phyloP scores from a whole-genome alignment of 2,329 filamentous ascomycete species.

The Aureobasidium sp. region DNA sequence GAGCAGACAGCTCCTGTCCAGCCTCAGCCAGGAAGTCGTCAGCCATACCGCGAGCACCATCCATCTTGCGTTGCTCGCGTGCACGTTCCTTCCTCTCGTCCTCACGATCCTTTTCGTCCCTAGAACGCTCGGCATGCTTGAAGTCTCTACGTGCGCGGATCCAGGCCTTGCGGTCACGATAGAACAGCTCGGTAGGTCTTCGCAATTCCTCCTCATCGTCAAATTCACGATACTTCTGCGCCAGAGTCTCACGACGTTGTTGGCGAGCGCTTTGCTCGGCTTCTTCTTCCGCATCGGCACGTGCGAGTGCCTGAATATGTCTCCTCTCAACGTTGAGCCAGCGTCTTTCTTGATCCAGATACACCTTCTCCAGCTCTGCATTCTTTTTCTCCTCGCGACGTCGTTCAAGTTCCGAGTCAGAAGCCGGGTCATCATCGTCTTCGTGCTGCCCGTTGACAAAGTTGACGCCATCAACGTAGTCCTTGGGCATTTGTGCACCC shows the following conservation, averaged over 20 bases:
- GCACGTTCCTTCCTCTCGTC: constrained; percentile 68
- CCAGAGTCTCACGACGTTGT: constrained; percentile 57
- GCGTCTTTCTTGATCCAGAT: constrained; percentile 75
- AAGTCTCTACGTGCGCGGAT: constrained; percentile 69
- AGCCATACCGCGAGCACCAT: constrained; percentile 75
- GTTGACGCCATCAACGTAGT: constrained; percentile 67
- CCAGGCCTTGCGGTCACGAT: constrained; percentile 78
- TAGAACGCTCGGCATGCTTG: constrained; percentile 61
- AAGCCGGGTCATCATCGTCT: constrained; percentile 80
- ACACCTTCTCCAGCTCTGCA: constrained; percentile 69
- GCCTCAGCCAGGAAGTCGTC: constrained; percentile 85
- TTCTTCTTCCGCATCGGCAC: constrained; percentile 72
- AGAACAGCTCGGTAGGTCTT: constrained; percentile 77
- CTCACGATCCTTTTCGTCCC: constrained; percentile 75
- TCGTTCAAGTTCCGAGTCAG: constrained; percentile 74
- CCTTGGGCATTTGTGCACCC: constrained; percentile 55
- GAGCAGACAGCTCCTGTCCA: constrained; percentile 60
- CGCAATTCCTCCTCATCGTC: constrained; percentile 71
- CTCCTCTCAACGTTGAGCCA: constrained; percentile 87
- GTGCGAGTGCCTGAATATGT: constrained; percentile 73
- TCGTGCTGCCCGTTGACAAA: constrained; percentile 79
- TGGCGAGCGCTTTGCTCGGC: constrained; percentile 61
- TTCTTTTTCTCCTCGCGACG: constrained; percentile 63
- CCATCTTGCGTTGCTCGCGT: constrained; percentile 50
- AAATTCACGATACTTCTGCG: constrained; percentile 69